Conservation (phyloP, 176 grass and related monocot species). For the Poa annua region DNA sequence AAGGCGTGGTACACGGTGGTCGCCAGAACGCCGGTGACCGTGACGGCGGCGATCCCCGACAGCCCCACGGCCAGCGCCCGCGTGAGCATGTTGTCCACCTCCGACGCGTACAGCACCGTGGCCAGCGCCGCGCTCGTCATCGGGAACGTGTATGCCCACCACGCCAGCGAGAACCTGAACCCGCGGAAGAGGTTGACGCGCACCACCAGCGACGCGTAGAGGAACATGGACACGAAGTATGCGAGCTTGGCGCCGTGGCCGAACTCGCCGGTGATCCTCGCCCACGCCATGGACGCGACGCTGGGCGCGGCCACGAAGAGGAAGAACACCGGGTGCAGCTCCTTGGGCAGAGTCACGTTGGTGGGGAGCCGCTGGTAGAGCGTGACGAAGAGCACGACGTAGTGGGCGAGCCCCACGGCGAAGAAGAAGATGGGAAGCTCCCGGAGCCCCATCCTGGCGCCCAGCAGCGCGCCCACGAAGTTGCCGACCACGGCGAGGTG, state of each 20-base stretch:
- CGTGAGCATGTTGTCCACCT: neutral
- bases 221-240: neutral
- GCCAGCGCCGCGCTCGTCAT: neutral
- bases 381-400: slow-evolving; percentile 8
- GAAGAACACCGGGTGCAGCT: slow-evolving; percentile 13
- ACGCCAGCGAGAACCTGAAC: neutral
- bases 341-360: neutral
- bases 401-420: neutral
- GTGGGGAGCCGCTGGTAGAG: slow-evolving; percentile 12
- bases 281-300: slow-evolving; percentile 15
- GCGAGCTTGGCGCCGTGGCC: neutral
- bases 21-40: neutral
- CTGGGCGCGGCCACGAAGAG: neutral
- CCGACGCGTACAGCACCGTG: neutral
- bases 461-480: slow-evolving; percentile 2
- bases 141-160: slow-evolving; percentile 23
- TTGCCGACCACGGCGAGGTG: slow-evolving; percentile 15
- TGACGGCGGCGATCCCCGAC: neutral
- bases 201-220: neutral
- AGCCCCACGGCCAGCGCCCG: neutral
- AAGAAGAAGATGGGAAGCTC: slow-evolving; percentile 26
- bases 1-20: slow-evolving; percentile 17
- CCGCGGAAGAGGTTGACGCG: slow-evolving; percentile 7
- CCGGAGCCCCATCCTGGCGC: slow-evolving; percentile 5
- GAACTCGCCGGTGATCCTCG: neutral